Evolutionary conservation across 768 basidiomycete genomes (phyloP), one percentile per base, ranked within the genome.

Genomic region (Pisolithus microcarpus): DNA sequence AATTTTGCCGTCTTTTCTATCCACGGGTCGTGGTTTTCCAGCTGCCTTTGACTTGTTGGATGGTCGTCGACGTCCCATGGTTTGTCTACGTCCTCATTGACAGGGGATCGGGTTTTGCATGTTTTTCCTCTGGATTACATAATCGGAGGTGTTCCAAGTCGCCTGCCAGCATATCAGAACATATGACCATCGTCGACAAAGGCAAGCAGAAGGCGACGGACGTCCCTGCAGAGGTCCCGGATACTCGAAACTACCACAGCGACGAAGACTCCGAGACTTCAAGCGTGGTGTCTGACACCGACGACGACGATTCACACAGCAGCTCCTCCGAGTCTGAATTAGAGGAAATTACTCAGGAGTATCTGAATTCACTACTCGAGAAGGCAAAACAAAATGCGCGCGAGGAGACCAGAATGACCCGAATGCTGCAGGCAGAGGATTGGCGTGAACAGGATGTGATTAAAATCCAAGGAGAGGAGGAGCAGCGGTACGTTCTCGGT

Each of bases 331-430:
- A 64, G 34, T 71, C 69, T 8, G 68, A n/a, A n/a, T n/a, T n/a
- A n/a, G n/a, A n/a, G n/a, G n/a, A 69, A 40, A 68, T 82, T 26
- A 81, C 80, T 0, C 70, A 73, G 37, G 80, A 82, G 57, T 81
- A 81, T 52, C 72, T 88, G 5, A 72, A 82, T 30, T 82, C 77
- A 7, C 66, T 88, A 0, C 67, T 91, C 11, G 75, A 81, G 54
- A 79, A 76, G 50, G 87, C 86, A 15, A 73, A 75, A 57, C 64
- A 72, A 59, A 80, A 76, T 62, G 77, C 73, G 43, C 65, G 54
- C 57, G 70, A 72, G 58, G 61, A 65, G 45, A 62, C 55, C 1
- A 55, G 43, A 19, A 50, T 58, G 54, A 52, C 57, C 36, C 57
- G 58, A 23, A 60, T 60, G 55, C 13, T 61, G 38, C 57, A 57